phyloP scores from a whole-genome alignment of 768 basidiomycete genomes.

The Suillus subalutaceus region DNA sequence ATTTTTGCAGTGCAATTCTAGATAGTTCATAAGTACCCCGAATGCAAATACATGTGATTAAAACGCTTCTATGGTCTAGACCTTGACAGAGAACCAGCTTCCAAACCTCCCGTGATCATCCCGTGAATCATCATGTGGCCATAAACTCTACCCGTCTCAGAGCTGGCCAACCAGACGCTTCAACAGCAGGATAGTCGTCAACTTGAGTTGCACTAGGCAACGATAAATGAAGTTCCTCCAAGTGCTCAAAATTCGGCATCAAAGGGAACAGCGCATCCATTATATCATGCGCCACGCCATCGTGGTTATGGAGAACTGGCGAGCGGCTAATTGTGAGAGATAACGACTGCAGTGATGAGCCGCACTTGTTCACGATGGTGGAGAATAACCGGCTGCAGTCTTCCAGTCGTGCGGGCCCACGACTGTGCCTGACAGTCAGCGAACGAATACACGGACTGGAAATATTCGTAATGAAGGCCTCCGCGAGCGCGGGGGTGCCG shows the following conservation, averaged over 20 bases:
- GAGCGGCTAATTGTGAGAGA: slow-evolving; percentile 8
- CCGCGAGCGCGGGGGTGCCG: not conserved
- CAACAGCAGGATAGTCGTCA: not conserved
- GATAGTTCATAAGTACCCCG: slow-evolving; percentile 13
- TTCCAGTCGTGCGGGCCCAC: slow-evolving; percentile 4
- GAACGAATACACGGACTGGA: not conserved
- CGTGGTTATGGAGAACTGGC: slow-evolving; percentile 4
- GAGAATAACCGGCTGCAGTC: slow-evolving; percentile 2
- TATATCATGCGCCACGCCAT: slow-evolving; percentile 6
- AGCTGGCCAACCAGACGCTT: slow-evolving; percentile 5
- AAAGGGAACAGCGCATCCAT: slow-evolving; percentile 6
- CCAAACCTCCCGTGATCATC: not conserved
- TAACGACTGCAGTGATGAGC: not conserved
- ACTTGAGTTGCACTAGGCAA: slow-evolving; percentile 4
- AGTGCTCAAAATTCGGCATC: slow-evolving; percentile 7
- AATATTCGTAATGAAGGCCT: not conserved
- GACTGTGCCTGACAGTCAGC: slow-evolving; percentile 2
- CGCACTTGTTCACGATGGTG: not conserved
- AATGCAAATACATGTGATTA: slow-evolving; percentile 8
- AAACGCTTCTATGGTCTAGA: not conserved
- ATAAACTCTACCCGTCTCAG: slow-evolving; percentile 1
- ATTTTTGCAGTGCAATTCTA: slow-evolving; percentile 24
- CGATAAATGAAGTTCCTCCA: slow-evolving; percentile 8
- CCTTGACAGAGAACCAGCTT: not conserved
- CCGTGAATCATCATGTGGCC: slow-evolving; percentile 2